Evolutionary conservation across 208 protist species (phyloP), one percentile per base, ranked within the genome.

Genomic region (Herpetomonas samuelpessoai): DNA sequence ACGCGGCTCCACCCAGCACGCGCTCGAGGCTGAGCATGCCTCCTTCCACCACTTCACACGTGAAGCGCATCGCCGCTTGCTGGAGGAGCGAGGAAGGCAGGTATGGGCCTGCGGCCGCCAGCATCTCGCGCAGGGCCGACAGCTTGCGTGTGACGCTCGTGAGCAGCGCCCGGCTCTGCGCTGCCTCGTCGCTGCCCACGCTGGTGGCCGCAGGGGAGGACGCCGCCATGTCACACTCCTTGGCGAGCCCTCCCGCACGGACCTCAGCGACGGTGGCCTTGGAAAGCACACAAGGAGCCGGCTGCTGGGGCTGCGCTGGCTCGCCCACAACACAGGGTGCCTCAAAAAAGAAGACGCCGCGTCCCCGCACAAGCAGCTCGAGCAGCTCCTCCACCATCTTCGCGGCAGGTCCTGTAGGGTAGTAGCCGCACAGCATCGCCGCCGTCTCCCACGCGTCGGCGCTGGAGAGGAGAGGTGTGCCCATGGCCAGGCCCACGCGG

Each of bases 401-500:
- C 46, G 72, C 65, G 18, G 79, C 74, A n/a, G 22, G 46, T 18
- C 83, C 83, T 3, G 74, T 76, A 30, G 67, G 58, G 68, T 79
- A 91, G 46, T 76, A 77, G 10, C 68, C 71, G 30, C 77, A 76
- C 29, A 91, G 67, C 59, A 76, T 7, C 27, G 80, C 83, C 26
- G 77, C 54, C 26, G 74, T 56, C 52, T 91, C 83, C 80, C 80
- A 91, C 16, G 58, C 58, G 44, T 83, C 76, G 10, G 65, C 31
- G 14, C 55, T 71, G n/a, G 74, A 71, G 10, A 83, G 25, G 1
- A 66, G 52, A 6, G 80, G 83, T n/a, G 77, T 80, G 24, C 70
- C 50, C 24, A 87, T 46, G 1, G 68, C 72, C 12, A 80, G 57
- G n/a, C 70, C 50, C 9, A 87, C 73, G 9, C 79, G 76, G 24